These are phyloP conservation scores for Gastrodia elata DNA, from an alignment of 106 monocot species.

Conservation along the genomic window DNA sequence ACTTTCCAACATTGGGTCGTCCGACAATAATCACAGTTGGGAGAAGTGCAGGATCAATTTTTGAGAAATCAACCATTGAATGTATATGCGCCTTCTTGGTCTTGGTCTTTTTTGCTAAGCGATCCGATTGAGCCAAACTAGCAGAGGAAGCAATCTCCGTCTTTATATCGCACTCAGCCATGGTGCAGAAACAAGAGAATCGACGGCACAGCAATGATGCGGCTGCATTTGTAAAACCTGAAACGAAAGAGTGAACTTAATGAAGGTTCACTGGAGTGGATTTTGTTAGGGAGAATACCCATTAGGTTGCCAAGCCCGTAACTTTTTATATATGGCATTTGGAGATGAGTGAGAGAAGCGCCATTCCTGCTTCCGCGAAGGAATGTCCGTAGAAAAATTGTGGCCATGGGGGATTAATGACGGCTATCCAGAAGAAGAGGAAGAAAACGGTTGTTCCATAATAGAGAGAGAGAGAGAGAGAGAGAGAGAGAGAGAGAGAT, in stretches of 20 bases:
- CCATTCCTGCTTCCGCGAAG: constrained; percentile 4
- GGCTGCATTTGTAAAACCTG: background rate
- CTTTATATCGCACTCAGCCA: background rate
- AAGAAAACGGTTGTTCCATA: background rate
- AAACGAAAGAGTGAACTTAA: background rate
- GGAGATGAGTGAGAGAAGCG: background rate
- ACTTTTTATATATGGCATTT: background rate
- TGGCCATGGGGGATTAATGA: background rate
- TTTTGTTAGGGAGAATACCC: background rate
- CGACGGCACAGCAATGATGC: background rate
- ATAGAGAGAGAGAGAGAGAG: no score
- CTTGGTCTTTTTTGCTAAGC: constrained; percentile 4
- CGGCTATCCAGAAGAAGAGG: background rate
- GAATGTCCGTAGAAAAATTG: background rate
- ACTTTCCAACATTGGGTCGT: constrained; percentile 95
- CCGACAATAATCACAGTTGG: constrained; percentile 91
- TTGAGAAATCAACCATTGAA: constrained; percentile 66
- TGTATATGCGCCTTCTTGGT: constrained; percentile 30
- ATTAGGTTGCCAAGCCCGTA: background rate
- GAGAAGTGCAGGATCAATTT: constrained; percentile 49
- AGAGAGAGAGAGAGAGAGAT: no score
- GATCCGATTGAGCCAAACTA: background rate
- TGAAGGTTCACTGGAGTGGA: background rate
- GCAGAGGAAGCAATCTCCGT: background rate
- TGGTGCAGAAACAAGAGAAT: background rate